Evolutionary conservation across 1,139 yeast species (phyloP).

Genomic region (Yamadazyma jaroonii): DNA sequence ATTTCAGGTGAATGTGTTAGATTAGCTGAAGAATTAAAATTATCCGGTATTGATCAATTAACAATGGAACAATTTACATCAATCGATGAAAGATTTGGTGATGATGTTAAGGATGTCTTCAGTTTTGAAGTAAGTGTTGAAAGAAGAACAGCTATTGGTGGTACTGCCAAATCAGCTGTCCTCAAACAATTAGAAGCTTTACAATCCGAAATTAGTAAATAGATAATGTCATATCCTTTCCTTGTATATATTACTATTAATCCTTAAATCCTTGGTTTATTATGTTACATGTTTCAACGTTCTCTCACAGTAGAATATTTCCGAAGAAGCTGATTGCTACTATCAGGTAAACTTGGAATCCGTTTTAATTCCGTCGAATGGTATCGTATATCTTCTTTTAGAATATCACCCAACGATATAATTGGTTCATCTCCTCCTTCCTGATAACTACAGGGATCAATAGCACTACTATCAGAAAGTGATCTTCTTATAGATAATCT

Average conservation of each 20-base stretch:
- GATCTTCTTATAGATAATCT: too few species aligned
- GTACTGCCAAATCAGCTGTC: conserved; percentile 93
- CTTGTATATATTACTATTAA: too few species aligned
- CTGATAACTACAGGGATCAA: too few species aligned
- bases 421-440: too few species aligned
- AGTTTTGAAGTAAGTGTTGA: conserved; percentile 93
- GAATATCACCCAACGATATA: background rate
- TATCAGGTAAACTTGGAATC: conserved; percentile 2
- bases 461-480: background rate
- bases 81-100: conserved; percentile 77
- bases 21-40: conserved; percentile 71
- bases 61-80: conserved; percentile 70
- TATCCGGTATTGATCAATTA: conserved; percentile 81
- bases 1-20: conserved; percentile 97
- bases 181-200: conserved; percentile 61
- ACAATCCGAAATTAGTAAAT: conserved; percentile 6
- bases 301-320: conserved; percentile 1
- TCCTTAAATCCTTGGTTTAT: too few species aligned
- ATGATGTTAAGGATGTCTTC: conserved; percentile 79
- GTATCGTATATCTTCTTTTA: background rate
- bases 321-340: conserved; percentile 7
- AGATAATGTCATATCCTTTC: too few species aligned
- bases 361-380: background rate
- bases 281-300: too few species aligned
- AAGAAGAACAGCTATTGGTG: conserved; percentile 95